A percentile compares a stretch with the other conserved stretches of the same genome.
phyloP scores from a whole-genome alignment of 2,329 filamentous ascomycete species.

The Sporothrix variecibatus region DNA sequence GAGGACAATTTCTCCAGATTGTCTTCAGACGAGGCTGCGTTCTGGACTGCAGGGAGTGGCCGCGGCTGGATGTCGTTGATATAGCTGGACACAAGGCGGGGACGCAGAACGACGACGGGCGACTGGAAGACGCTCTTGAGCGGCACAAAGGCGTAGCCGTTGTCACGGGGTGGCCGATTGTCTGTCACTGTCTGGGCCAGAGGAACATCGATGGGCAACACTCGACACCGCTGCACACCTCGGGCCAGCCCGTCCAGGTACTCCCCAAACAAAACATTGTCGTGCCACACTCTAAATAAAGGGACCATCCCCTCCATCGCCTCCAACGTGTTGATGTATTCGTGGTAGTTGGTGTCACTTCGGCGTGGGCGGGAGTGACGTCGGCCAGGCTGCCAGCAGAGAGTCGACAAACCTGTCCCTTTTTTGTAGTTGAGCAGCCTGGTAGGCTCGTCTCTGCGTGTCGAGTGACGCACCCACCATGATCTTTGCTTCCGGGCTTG shows the following conservation, averaged over 20 bases:
- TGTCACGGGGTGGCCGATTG: background rate
- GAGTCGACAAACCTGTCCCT: background rate
- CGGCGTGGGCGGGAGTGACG: background rate
- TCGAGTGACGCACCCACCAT: background rate
- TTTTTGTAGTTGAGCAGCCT: background rate
- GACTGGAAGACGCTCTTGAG: conserved; percentile 1
- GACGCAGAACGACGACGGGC: background rate
- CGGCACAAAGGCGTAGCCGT: background rate
- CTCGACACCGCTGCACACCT: background rate
- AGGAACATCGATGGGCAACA: background rate
- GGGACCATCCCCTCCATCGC: conserved; percentile 5
- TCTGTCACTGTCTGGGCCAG: background rate
- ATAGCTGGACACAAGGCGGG: background rate
- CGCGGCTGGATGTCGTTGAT: background rate
- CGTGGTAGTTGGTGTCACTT: background rate
- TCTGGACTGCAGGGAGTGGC: background rate
- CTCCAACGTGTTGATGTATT: conserved; percentile 9
- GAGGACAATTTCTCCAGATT: background rate
- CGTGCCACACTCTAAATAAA: conserved; percentile 9
- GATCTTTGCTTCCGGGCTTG: background rate
- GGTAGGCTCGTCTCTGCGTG: background rate
- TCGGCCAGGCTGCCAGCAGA: conserved; percentile 9
- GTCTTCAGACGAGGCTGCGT: background rate
- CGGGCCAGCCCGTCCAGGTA: background rate
- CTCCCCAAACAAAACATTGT: conserved; percentile 3